Base-by-base conservation (phyloP, 2,329 filamentous ascomycete genomes). In the Colletotrichum lentis region DNA sequence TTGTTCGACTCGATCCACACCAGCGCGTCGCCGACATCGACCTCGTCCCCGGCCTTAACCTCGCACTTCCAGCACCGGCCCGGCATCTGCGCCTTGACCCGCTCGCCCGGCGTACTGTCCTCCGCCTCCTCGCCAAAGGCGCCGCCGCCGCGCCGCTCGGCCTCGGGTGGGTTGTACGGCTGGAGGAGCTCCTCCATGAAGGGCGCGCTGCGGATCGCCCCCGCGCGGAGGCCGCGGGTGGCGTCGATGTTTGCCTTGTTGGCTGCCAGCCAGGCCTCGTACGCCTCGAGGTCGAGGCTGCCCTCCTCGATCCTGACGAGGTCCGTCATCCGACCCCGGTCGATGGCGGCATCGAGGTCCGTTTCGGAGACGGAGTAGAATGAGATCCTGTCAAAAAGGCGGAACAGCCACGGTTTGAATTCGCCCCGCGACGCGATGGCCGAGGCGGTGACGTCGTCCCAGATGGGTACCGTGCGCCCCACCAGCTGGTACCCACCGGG, bases 401-500 rank as follows among this genome's bases (percentile, higher is more conserved):
- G 73, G 55, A 80, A 75, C 31, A 75, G 57, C 72, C 74, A 78
- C 3, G 75, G 74, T 18, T 60, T n/a, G n/a, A 39, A 22, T 10
- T 37, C 3, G 5, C 43, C 3, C 3, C 39, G 39, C 24, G 59
- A 57, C 1, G 46, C 35, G 2, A 55, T 39, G 20, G 60, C 54
- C 2, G 69, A 62, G 41, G 69, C 69, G 47, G 58, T 49, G 3
- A 64, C 49, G 41, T 69, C 69, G 65, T 78, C 74, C 78, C 78
- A 80, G 11, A 78, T 76, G 31, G 75, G 73, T 2, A 76, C 67
- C 0, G 78, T 80, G 18, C 77, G 73, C 0, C 78, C 78, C 0
- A 79, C 76, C 12, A 80, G 73, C 67, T 80, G 78, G 69, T 80
- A 80, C 0, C 78, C 78, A 2, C 78, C 78, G 2, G 78, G 78